Conservation (phyloP, 768 basidiomycete genomes). For the Trametes meyenii region DNA sequence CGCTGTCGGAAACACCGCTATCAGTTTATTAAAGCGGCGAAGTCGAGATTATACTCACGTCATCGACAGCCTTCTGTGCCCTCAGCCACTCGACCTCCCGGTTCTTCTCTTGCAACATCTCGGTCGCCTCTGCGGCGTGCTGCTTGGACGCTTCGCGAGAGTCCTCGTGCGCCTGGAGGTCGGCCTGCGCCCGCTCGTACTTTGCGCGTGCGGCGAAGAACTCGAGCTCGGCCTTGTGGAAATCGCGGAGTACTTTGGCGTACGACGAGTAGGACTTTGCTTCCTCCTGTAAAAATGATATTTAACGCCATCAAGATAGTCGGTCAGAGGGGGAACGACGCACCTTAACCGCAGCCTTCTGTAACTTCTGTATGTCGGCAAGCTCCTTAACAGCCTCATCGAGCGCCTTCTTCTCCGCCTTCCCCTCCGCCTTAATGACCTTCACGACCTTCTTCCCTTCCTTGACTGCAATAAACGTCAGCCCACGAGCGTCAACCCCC, state of each 20-base stretch:
- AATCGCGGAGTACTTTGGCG: constrained; percentile 52
- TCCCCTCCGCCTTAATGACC: constrained; percentile 70
- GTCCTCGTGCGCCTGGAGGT: constrained; percentile 34
- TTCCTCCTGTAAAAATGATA: constrained; percentile 48
- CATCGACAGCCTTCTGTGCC: constrained; percentile 67
- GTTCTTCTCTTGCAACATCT: constrained; percentile 69
- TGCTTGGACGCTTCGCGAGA: constrained; percentile 51
- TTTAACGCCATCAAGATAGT: background rate
- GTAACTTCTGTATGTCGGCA: constrained; percentile 66
- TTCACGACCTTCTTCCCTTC: constrained; percentile 65
- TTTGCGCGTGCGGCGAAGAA: constrained; percentile 64
- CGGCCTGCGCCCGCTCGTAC: constrained; percentile 54
- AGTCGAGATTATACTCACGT: constrained; percentile 35
- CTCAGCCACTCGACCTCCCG: constrained; percentile 72
- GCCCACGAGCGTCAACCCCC: background rate
- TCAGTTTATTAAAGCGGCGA: background rate
- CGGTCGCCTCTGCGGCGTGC: constrained; percentile 59
- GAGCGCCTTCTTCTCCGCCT: constrained; percentile 66
- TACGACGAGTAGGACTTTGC: constrained; percentile 56
- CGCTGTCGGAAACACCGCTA: constrained; percentile 35
- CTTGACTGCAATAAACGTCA: constrained; percentile 43
- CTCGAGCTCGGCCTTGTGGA: constrained; percentile 65
- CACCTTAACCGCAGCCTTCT: constrained; percentile 65
- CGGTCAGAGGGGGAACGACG: constrained; percentile 9
- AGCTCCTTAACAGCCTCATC: constrained; percentile 65